Base-by-base conservation (phyloP, 768 basidiomycete genomes). In the Lepiota subincarnata region DNA sequence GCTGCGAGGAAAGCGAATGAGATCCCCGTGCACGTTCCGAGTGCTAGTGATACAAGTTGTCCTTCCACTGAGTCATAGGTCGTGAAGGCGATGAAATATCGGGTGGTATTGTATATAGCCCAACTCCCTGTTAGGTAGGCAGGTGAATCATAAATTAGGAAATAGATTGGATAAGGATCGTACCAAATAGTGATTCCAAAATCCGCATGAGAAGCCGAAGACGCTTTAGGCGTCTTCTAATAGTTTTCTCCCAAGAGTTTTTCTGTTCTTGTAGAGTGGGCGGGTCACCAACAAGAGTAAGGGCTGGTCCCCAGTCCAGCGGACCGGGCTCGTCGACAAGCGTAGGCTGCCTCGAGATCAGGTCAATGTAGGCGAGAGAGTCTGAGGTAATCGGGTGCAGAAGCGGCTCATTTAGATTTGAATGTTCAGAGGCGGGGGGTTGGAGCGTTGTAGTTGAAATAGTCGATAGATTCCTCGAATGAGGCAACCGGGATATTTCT, bases 81-180 rank as follows among this genome's bases (percentile, higher is more conserved):
- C 8, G 69, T 69, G 59, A 77, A 84, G 3, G 84, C 82, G 10
- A 88, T 60, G 60, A 78, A 83, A 63, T 89, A 91, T 40, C 87
- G 83, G 48, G 82, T 64, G 5, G 78, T 73, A 56, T 77, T 84
- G 64, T 86, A 89, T 6, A 72, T 62, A 22, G 80, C 76, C 84
- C 86, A 90, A 24, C 63, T 64, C 55, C 70, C 85, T 87, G 50
- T 12, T 22, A 41, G 10, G n/a, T 16, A 48, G 45, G 31, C 10
- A 52, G 18, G 16, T 35, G 28, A 53, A 55, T n/a, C 40, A 45
- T 52, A 4, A 40, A 40, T 38, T 47, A 8, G 10, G 31, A 48
- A 41, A 19, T 37, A 54, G 26, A n/a, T 41, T 36, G 10, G 38
- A 19, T 39, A 11, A 12, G 10, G 22, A 34, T 63, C 77, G 58